phyloP scores from a whole-genome alignment of 2,329 filamentous ascomycete species.

The Microascus cirrosus region DNA sequence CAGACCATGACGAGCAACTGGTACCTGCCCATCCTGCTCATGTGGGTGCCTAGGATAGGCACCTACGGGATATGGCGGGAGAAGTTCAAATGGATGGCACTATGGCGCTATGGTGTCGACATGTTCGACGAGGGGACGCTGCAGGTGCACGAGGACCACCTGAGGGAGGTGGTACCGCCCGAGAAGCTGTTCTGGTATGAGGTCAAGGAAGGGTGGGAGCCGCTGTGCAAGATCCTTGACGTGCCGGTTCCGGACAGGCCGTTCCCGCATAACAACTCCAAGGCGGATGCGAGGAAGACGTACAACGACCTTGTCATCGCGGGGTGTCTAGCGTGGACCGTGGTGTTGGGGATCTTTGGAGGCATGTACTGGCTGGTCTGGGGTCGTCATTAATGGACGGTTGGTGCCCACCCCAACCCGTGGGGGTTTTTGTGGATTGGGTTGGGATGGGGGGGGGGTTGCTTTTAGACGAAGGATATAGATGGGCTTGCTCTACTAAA shows the following conservation, averaged over 20 bases:
- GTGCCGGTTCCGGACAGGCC: slow-evolving; percentile 19
- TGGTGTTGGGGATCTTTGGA: background rate
- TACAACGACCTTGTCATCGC: slow-evolving; percentile 3
- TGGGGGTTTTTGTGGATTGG: background rate
- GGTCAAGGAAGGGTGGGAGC: slow-evolving; percentile 22
- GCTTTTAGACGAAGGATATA: too few species aligned
- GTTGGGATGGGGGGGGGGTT: background rate
- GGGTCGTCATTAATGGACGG: background rate
- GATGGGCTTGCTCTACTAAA: too few species aligned
- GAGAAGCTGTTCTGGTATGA: slow-evolving; percentile 22
- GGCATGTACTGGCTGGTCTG: background rate
- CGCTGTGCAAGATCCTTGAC: slow-evolving; percentile 20
- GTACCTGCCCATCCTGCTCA: slow-evolving; percentile 19
- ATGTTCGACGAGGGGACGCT: slow-evolving; percentile 7
- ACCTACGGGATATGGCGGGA: slow-evolving; percentile 18
- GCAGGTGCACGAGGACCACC: slow-evolving; percentile 17
- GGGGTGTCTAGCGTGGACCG: slow-evolving; percentile 1
- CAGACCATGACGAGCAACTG: slow-evolving; percentile 19
- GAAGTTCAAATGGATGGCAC: slow-evolving; percentile 8
- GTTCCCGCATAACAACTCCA: slow-evolving; percentile 21
- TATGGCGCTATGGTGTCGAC: slow-evolving; percentile 18
- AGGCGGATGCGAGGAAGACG: slow-evolving; percentile 4
- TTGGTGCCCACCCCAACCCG: too few species aligned
- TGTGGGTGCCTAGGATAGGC: slow-evolving; percentile 19
- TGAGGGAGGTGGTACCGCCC: slow-evolving; percentile 18